Evolutionary conservation across 2,329 filamentous ascomycete genomes (phyloP).

Genomic region (Cordyceps farinosa): DNA sequence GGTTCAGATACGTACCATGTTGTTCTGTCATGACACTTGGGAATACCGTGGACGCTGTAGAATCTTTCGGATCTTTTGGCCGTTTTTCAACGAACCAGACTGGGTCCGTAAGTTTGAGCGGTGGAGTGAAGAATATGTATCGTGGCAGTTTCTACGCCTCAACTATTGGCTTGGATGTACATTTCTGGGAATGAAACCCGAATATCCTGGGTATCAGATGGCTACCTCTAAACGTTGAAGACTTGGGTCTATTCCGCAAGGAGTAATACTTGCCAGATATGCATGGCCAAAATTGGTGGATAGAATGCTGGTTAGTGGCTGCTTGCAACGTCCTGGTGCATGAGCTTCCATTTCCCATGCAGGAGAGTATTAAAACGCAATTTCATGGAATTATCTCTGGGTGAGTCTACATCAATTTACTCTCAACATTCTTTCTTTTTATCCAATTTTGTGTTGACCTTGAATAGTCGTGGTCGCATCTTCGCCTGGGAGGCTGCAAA

Average conservation of each 20-base stretch:
- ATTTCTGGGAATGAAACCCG: not conserved
- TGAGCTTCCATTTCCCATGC: not conserved
- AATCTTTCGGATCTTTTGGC: not conserved
- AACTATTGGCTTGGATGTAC: not conserved
- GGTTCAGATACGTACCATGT: slow-evolving; percentile 3
- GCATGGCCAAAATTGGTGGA: not conserved
- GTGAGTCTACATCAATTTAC: not conserved
- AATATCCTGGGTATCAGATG: not conserved
- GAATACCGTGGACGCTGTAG: not conserved
- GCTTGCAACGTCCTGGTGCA: not conserved
- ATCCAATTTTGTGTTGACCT: not conserved
- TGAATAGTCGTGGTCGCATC: not conserved
- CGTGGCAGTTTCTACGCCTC: not conserved
- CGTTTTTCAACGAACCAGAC: not conserved
- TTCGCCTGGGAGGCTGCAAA: not conserved
- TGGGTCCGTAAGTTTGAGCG: not conserved
- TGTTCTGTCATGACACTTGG: not conserved
- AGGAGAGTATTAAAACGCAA: not conserved
- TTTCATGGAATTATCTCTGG: too few relatives aligned
- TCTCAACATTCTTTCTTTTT: not conserved
- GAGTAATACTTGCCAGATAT: not conserved
- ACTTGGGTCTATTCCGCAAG: not conserved
- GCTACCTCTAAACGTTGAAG: not conserved
- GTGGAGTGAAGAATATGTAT: not conserved
- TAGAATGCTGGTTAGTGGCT: not conserved